These are phyloP conservation scores for Aleurites moluccanus DNA, from an alignment of 441 rosid species.

Conservation along the genomic window DNA sequence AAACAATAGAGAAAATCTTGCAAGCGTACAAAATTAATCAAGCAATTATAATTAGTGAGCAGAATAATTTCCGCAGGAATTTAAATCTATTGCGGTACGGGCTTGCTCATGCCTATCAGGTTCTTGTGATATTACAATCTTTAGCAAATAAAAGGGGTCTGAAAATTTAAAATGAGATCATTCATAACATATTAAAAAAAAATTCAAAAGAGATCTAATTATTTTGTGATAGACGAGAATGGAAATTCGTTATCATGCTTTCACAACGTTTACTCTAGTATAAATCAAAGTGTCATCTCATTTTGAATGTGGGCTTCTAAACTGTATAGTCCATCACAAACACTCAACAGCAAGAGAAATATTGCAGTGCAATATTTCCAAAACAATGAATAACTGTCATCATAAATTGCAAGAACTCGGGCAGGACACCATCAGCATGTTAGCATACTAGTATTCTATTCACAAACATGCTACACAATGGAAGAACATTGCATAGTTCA, in stretches of 20 bases:
- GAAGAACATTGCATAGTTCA: neutral
- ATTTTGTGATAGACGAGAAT: neutral
- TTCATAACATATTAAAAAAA: no score
- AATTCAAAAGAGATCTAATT: neutral
- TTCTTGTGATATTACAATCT: no score
- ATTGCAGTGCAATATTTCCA: neutral
- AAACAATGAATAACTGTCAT: neutral
- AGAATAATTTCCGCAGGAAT: no score
- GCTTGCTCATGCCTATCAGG: no score
- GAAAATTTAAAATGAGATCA: no score
- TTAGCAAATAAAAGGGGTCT: no score
- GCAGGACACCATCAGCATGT: neutral
- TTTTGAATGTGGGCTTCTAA: neutral
- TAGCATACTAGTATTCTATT: neutral
- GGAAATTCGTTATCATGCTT: neutral
- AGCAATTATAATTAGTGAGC: no score
- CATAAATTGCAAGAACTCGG: neutral
- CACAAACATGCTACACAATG: neutral
- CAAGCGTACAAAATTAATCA: no score
- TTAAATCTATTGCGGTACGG: no score
- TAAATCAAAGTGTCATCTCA: neutral
- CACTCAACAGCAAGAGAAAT: neutral
- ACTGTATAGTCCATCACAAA: neutral
- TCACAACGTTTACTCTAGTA: neutral
- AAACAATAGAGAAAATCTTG: no score